phyloP scores from a whole-genome alignment of 2,329 filamentous ascomycete species.

The Sporothrix luriei region DNA sequence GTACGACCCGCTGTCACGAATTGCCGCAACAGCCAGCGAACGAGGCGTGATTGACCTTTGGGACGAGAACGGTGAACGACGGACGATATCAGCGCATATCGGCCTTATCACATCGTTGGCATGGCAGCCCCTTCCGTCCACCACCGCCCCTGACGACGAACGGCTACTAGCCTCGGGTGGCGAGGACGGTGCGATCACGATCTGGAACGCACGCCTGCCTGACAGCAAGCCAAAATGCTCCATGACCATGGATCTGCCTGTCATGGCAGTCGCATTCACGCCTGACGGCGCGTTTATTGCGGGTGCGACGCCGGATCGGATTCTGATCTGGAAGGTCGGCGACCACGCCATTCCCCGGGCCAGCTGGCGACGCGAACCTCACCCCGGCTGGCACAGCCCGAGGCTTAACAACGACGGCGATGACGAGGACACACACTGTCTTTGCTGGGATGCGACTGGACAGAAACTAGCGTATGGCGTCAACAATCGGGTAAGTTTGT shows the following conservation, averaged over 20 bases:
- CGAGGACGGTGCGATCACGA: constrained; percentile 63
- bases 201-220: constrained; percentile 62
- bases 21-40: constrained; percentile 62
- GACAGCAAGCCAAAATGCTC: constrained; percentile 61
- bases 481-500: constrained; percentile 60
- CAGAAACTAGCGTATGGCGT: constrained; percentile 65
- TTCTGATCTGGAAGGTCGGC: constrained; percentile 67
- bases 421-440: constrained; percentile 63
- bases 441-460: constrained; percentile 65
- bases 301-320: constrained; percentile 60
- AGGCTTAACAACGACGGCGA: constrained; percentile 56
- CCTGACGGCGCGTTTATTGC: constrained; percentile 66
- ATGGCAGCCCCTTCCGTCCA: constrained; percentile 60
- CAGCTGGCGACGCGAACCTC: constrained; percentile 59
- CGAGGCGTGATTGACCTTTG: constrained; percentile 63
- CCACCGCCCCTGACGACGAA: constrained; percentile 49
- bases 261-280: constrained; percentile 63
- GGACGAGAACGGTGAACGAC: constrained; percentile 57
- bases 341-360: constrained; percentile 61
- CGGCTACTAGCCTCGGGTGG: constrained; percentile 63
- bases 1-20: constrained; percentile 57
- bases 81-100: constrained; percentile 61
- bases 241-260: constrained; percentile 60
- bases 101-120: constrained; percentile 60
- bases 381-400: constrained; percentile 62